A percentile compares a stretch with the other conserved stretches of the same genome.
phyloP scores from a whole-genome alignment of 371 early-diverging fungal species.

The Circinella minor region DNA sequence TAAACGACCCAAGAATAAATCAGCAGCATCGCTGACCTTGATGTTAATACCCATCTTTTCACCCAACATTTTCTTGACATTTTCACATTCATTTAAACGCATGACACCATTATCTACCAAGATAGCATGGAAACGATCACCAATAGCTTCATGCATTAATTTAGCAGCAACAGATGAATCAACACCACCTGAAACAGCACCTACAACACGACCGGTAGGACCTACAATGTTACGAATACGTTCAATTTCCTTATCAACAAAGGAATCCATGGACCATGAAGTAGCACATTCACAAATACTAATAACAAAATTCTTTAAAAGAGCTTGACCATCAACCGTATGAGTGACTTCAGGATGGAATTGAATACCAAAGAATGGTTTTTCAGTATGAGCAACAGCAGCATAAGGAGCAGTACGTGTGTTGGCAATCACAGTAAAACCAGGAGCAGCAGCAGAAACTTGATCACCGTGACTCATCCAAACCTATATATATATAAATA shows the following conservation, averaged over 20 bases:
- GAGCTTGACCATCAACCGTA: conserved; percentile 82
- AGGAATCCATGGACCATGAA: conserved; percentile 95
- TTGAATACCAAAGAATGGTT: conserved; percentile 91
- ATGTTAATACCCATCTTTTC: conserved; percentile 95
- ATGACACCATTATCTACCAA: conserved; percentile 98
- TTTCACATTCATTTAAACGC: conserved; percentile 93
- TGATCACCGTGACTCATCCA: conserved; percentile 99
- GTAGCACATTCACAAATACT: conserved; percentile 83
- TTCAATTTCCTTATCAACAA: conserved; percentile 95
- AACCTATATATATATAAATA: conserved; percentile 52
- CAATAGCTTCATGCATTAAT: conserved; percentile 96
- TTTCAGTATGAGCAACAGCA: conserved; percentile 82
- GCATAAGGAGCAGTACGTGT: conserved; percentile 90
- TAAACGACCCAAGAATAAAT: conserved; percentile 85
- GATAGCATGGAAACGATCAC: conserved; percentile 97
- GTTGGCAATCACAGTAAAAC: conserved; percentile 84
- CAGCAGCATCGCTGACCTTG: conserved; percentile 89
- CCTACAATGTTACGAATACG: conserved; percentile 93
- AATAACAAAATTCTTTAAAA: conserved; percentile 92
- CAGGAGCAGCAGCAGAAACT: conserved; percentile 78
- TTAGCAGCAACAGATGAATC: conserved; percentile 97
- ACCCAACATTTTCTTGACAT: conserved; percentile 81
- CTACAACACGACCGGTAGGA: conserved; percentile 91
- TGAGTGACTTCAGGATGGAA: conserved; percentile 99
- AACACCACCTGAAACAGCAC: conserved; percentile 97